phyloP scores from a whole-genome alignment of 208 protist species.

The Wallacemonas collosoma region DNA sequence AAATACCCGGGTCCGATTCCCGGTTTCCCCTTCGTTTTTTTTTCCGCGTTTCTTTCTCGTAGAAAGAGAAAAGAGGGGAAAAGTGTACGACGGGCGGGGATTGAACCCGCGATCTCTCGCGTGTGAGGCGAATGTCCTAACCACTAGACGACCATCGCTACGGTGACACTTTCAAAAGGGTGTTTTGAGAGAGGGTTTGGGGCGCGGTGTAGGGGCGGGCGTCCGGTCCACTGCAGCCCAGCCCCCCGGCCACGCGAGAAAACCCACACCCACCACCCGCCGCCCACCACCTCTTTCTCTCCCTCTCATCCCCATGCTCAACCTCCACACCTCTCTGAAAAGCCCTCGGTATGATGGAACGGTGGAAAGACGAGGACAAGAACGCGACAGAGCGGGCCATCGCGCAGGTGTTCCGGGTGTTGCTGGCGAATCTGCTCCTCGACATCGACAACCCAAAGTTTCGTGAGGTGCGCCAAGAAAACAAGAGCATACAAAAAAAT shows the following conservation, averaged over 20 bases:
- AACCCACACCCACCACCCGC: neutral
- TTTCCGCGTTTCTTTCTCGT: slow-evolving; percentile 2
- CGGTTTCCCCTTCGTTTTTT: slow-evolving; percentile 36
- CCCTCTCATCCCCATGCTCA: neutral
- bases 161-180: neutral
- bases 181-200: neutral
- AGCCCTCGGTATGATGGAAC: neutral
- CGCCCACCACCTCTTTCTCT: neutral
- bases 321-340: neutral
- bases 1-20: slow-evolving; percentile 52
- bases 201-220: neutral
- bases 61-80: slow-evolving; percentile 9
- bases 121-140: slow-evolving; percentile 96
- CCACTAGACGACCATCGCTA: slow-evolving; percentile 94
- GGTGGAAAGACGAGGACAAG: slow-evolving; percentile 5
- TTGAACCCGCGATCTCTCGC: slow-evolving; percentile 94
- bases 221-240: neutral
- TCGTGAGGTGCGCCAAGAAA: slow-evolving; percentile 48
- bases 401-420: slow-evolving; percentile 47
- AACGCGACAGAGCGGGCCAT: slow-evolving; percentile 22
- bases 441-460: slow-evolving; percentile 68
- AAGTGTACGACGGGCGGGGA: slow-evolving; percentile 87
- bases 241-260: neutral
- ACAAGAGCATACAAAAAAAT: slow-evolving; percentile 39
- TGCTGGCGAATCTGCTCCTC: slow-evolving; percentile 75